phyloP scores from a whole-genome alignment of 257 asterid genomes.

The Solanum acaule region DNA sequence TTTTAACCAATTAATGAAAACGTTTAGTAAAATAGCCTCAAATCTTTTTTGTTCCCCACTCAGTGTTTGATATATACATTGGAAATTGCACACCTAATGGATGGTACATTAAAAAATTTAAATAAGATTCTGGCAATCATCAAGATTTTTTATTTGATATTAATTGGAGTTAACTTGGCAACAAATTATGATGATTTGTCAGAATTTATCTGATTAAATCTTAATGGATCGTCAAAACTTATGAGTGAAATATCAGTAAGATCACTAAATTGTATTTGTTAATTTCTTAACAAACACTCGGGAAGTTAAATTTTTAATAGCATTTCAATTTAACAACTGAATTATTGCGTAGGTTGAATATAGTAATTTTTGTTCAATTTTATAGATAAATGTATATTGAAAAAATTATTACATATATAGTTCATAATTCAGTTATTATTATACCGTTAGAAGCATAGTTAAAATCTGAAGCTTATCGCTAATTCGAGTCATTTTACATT shows the following conservation, averaged over 20 bases:
- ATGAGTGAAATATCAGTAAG: neutral
- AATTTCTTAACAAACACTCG: neutral
- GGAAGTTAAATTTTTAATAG: neutral
- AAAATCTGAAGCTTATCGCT: neutral
- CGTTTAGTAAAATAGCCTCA: neutral
- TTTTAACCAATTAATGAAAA: neutral
- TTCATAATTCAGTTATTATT: neutral
- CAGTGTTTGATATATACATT: neutral
- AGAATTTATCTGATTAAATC: too few relatives aligned
- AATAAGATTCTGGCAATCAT: neutral
- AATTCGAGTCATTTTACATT: neutral
- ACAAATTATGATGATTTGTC: too few relatives aligned
- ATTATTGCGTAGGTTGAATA: neutral
- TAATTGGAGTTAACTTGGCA: too few relatives aligned
- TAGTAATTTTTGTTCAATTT: neutral
- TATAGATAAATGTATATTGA: rapidly evolving
- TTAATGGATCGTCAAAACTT: neutral
- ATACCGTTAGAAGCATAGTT: too few relatives aligned
- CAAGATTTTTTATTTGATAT: too few relatives aligned
- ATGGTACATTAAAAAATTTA: neutral
- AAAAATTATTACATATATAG: too few relatives aligned
- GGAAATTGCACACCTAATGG: rapidly evolving
- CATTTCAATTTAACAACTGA: neutral
- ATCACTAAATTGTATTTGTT: neutral
- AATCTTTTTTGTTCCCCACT: neutral